Conservation (phyloP, 2,329 filamentous ascomycete genomes). For the Alternaria longipes region DNA sequence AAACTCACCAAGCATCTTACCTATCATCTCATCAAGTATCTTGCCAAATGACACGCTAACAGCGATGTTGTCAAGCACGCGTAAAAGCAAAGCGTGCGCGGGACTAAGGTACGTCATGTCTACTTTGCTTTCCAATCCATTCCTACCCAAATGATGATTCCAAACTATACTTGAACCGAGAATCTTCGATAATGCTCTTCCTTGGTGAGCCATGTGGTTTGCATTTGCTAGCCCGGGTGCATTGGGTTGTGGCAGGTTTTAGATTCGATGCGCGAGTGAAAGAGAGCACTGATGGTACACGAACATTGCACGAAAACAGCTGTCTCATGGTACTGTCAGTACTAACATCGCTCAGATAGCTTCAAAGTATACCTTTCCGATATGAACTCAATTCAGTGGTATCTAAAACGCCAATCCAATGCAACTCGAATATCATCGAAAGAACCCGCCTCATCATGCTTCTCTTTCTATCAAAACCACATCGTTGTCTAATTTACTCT, state of each 20-base stretch:
- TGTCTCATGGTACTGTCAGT: neutral
- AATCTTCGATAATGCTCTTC: conserved; percentile 2
- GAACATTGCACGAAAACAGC: neutral
- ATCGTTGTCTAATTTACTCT: neutral
- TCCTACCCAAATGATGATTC: conserved; percentile 16
- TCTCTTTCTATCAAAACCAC: conserved; percentile 5
- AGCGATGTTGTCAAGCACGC: neutral
- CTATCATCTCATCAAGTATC: neutral
- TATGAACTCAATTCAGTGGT: neutral
- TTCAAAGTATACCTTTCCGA: neutral
- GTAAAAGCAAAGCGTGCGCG: neutral
- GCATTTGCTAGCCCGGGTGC: conserved; percentile 18
- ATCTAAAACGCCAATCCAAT: neutral
- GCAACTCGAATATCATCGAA: neutral
- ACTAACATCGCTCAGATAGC: neutral
- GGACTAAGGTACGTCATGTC: conserved; percentile 4
- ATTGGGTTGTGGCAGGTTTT: conserved; percentile 1
- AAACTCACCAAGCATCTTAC: conserved; percentile 4
- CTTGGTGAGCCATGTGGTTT: conserved; percentile 18
- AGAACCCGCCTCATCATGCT: neutral
- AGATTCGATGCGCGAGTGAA: conserved; percentile 24
- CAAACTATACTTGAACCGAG: conserved; percentile 29
- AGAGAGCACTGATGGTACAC: conserved; percentile 26
- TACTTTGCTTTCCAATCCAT: neutral
- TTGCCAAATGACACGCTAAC: neutral